A percentile compares a stretch with the other conserved stretches of the same genome.
Evolutionary conservation across 208 protist genomes (phyloP).

Genomic region (Leptomonas pyrrhocoris): DNA sequence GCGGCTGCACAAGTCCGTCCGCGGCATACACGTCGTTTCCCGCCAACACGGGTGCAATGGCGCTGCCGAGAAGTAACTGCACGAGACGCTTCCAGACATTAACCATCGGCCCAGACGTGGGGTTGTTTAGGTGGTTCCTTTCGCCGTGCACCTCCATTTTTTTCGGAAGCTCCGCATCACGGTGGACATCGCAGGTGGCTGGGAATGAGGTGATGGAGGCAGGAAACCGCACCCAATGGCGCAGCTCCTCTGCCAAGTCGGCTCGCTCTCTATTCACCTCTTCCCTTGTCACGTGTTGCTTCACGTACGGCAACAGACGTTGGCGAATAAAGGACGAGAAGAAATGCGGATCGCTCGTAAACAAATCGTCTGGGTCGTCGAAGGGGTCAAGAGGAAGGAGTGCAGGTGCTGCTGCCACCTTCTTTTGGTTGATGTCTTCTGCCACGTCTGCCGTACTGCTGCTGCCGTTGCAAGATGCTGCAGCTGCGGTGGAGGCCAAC

Average conservation of each 20-base stretch:
- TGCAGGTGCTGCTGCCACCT: background rate
- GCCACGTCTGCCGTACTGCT: background rate
- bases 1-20: conserved; percentile 7
- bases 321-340: conserved; percentile 21
- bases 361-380: conserved; percentile 8
- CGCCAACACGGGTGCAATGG: background rate
- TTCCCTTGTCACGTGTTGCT: background rate
- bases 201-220: background rate
- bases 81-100: background rate
- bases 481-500: background rate
- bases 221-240: background rate
- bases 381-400: background rate
- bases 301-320: conserved; percentile 9
- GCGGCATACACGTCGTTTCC: conserved; percentile 7
- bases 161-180: background rate
- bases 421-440: background rate
- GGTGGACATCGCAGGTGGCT: background rate
- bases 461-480: background rate
- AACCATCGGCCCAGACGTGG: too few species aligned
- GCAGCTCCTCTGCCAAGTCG: background rate
- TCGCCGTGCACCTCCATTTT: background rate
- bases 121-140: background rate
- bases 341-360: conserved; percentile 20
- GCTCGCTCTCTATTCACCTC: background rate
- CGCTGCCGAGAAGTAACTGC: conserved; percentile 3